phyloP scores from a whole-genome alignment of 2,329 filamentous ascomycete species.

The Arthroderma sp. region DNA sequence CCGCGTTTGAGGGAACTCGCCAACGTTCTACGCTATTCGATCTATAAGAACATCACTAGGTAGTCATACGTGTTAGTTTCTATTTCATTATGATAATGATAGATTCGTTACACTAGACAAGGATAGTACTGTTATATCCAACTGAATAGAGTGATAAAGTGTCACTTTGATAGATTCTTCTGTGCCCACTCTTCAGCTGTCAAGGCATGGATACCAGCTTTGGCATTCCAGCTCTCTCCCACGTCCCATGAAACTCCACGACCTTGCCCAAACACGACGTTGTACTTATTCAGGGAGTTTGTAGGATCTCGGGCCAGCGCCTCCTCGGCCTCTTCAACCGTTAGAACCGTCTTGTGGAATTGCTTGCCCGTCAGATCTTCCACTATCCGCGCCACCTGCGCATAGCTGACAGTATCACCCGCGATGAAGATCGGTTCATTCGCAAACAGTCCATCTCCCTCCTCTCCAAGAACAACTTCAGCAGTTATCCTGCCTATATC shows the following conservation, averaged over 20 bases:
- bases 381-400: slow-evolving; percentile 42
- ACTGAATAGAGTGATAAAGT: no score
- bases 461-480: slow-evolving; percentile 38
- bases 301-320: slow-evolving; percentile 39
- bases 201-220: slow-evolving; percentile 32
- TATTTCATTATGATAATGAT: no score
- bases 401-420: slow-evolving; percentile 52
- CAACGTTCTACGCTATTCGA: no score
- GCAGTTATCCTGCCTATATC: slow-evolving; percentile 54
- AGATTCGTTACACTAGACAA: no score
- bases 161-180: no score
- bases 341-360: slow-evolving; percentile 43
- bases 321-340: slow-evolving; percentile 32
- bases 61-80: no score
- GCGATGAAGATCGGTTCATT: slow-evolving; percentile 46
- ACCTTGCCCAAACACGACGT: slow-evolving; percentile 48
- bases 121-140: no score
- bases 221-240: slow-evolving; percentile 42
- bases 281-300: slow-evolving; percentile 47
- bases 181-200: slow-evolving; percentile 17
- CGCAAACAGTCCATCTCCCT: slow-evolving; percentile 20
- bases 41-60: no score
- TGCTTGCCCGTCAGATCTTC: slow-evolving; percentile 32
- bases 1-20: no score
- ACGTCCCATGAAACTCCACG: slow-evolving; percentile 49